phyloP scores from a whole-genome alignment of 2,329 filamentous ascomycete genomes.

The Aotearoamyces nothofagi region DNA sequence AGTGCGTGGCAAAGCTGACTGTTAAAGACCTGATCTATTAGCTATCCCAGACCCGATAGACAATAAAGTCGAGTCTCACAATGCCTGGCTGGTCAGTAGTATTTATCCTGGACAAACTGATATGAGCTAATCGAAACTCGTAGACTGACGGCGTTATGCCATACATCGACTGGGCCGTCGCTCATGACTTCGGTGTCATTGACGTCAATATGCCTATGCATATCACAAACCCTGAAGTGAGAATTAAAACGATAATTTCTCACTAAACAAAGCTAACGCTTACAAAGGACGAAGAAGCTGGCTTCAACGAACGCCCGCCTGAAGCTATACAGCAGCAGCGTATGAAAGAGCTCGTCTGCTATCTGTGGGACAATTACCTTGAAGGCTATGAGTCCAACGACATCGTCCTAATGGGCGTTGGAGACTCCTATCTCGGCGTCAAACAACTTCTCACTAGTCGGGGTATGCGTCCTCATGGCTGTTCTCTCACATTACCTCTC shows the following conservation, averaged over 20 bases:
- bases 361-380: constrained; percentile 95
- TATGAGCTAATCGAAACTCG: constrained; percentile 3
- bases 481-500: neutral
- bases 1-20: neutral
- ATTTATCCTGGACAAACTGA: constrained; percentile 13
- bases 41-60: constrained; percentile 54
- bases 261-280: neutral
- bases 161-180: constrained; percentile 72
- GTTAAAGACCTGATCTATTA: constrained; percentile 50
- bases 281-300: constrained; percentile 2
- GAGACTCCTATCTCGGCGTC: constrained; percentile 75
- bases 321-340: constrained; percentile 3
- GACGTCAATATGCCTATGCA: constrained; percentile 83
- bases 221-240: constrained; percentile 47
- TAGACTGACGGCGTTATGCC: constrained; percentile 68
- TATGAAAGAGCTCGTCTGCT: constrained; percentile 58
- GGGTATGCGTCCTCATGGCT: constrained; percentile 30
- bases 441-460: constrained; percentile 67
- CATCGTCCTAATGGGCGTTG: constrained; percentile 76
- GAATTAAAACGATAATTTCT: constrained; percentile 5
- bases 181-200: constrained; percentile 68
- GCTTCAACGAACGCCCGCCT: constrained; percentile 19
- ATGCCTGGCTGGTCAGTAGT: constrained; percentile 67
- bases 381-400: constrained; percentile 60
- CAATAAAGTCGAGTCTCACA: constrained; percentile 64